Evolutionary conservation across 306 rosid genomes (phyloP).

Genomic region (Cucurbita ficifolia): DNA sequence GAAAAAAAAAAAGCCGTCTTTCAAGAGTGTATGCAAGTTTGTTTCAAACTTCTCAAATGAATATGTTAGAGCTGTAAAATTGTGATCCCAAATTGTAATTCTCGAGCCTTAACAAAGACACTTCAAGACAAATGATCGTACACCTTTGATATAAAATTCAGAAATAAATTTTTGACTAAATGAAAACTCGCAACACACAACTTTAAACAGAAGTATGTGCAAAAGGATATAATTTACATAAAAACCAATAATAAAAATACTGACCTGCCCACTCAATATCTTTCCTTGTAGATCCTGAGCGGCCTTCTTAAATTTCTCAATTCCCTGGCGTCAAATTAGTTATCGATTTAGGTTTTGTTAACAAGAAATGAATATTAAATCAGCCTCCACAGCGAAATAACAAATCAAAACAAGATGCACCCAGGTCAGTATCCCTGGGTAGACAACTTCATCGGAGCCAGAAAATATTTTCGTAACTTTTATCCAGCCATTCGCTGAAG

Average conservation of each 20-base stretch:
- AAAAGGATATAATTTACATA: neutral
- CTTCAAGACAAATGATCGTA: neutral
- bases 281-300: conserved; percentile 75
- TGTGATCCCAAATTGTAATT: neutral
- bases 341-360: conserved; percentile 1
- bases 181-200: neutral
- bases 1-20: neutral
- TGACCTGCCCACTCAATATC: conserved; percentile 81
- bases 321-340: conserved; percentile 45
- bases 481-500: neutral
- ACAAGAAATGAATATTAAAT: neutral
- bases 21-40: neutral
- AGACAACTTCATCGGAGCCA: neutral
- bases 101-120: neutral
- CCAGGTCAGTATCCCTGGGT: neutral
- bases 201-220: neutral
- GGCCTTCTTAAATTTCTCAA: conserved; percentile 79
- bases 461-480: neutral
- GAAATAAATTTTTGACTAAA: neutral
- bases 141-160: neutral
- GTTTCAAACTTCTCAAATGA: neutral
- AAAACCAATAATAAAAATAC: conserved; percentile 14
- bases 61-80: neutral
- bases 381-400: neutral
- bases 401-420: neutral